Percentiles rank a stretch among this genome's conserved stretches.
These are phyloP conservation scores for Penicillium cinerascens DNA, from an alignment of 495 filamentous ascomycete species.

Conservation along the genomic window DNA sequence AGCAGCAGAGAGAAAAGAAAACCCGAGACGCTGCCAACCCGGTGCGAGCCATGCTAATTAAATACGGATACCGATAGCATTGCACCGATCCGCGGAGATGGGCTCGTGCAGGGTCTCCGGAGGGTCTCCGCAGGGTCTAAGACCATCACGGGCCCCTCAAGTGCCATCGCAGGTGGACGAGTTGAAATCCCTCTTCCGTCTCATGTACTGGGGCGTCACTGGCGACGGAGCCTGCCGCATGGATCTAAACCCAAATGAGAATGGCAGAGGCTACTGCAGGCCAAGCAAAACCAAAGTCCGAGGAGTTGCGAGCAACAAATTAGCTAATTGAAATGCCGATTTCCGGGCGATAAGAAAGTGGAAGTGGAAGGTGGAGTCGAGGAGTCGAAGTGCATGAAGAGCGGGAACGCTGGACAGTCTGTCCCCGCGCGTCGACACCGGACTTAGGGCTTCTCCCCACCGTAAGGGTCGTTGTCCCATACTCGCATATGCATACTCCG, in stretches of 20 bases:
- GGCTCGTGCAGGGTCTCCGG: too few species aligned
- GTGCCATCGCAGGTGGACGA: background rate
- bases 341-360: conserved; percentile 6
- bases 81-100: background rate
- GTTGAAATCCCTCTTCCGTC: background rate
- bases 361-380: background rate
- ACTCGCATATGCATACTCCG: background rate
- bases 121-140: too few species aligned
- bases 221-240: conserved; percentile 7
- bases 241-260: background rate
- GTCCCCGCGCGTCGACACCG: background rate
- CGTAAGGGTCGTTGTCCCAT: too few species aligned
- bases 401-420: background rate
- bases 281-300: conserved; percentile 1
- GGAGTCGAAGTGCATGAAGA: background rate
- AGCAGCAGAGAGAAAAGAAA: background rate
- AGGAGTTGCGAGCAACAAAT: conserved; percentile 5
- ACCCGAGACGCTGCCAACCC: background rate
- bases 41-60: background rate
- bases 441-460: background rate
- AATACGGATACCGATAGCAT: background rate
- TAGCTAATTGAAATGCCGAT: conserved; percentile 20
- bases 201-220: background rate
- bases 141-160: too few species aligned
- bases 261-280: conserved; percentile 5